Conservation (phyloP, 345 rosid species). For the Mangifera indica region DNA sequence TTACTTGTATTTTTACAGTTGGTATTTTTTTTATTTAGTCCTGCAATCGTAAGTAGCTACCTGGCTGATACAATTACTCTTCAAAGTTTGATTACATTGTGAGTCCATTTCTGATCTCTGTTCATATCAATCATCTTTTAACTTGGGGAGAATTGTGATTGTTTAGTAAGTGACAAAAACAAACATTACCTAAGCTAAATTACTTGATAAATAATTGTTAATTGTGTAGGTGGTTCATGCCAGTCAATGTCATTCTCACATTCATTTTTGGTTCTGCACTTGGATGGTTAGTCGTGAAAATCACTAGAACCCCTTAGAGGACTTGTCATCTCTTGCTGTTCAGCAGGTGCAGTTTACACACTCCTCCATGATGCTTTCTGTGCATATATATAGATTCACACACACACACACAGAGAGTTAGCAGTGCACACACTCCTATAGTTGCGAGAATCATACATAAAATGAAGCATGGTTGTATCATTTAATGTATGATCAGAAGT, state of each 20-base stretch:
- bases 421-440: too few relatives aligned
- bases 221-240: constrained; percentile 34
- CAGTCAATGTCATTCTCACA: constrained; percentile 26
- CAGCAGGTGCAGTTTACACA: constrained; percentile 22
- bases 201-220: too few relatives aligned
- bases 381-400: too few relatives aligned
- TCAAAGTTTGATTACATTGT: constrained; percentile 27
- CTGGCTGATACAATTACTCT: constrained; percentile 30
- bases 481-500: background rate
- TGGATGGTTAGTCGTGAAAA: constrained; percentile 23
- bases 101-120: constrained; percentile 25
- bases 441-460: too few relatives aligned
- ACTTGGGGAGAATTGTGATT: background rate
- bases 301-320: constrained; percentile 30
- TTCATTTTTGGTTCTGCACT: constrained; percentile 30
- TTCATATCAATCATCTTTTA: background rate
- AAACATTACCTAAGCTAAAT: too few relatives aligned
- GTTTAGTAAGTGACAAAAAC: background rate
- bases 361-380: too few relatives aligned
- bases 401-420: too few relatives aligned
- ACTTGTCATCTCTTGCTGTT: constrained; percentile 31
- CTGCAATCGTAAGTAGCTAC: constrained; percentile 29
- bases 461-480: too few relatives aligned
- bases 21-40: constrained; percentile 34
- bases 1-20: constrained; percentile 18